Evolutionary conservation across 495 filamentous ascomycete genomes (phyloP).

Genomic region (Echria macrotheca): DNA sequence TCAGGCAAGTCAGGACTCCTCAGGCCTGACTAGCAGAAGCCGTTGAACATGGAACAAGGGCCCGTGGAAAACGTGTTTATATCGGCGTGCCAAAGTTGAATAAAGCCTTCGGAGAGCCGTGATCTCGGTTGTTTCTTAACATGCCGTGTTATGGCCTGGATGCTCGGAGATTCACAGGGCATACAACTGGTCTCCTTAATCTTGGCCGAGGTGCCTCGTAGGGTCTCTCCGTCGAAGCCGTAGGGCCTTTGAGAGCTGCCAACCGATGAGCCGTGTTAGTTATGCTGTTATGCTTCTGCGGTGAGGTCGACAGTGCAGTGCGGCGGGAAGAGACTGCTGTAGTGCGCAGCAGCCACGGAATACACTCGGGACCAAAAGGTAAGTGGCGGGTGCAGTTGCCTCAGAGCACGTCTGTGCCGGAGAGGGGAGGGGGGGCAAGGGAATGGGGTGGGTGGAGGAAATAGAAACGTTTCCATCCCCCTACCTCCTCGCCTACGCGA

Average conservation of each 20-base stretch:
- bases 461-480: slow-evolving; percentile 9
- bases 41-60: not conserved
- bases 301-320: too few species aligned
- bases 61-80: too few species aligned
- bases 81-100: too few species aligned
- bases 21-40: not conserved
- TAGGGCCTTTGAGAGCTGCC: not conserved
- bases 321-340: not conserved
- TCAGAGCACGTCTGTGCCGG: slow-evolving; percentile 3
- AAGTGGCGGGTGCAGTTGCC: slow-evolving; percentile 6
- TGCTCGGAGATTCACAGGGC: slow-evolving; percentile 3
- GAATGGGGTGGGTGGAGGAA: slow-evolving; percentile 7
- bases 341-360: too few species aligned
- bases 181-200: slow-evolving; percentile 8
- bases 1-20: slow-evolving; percentile 27
- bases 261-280: too few species aligned
- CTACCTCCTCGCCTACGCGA: not conserved
- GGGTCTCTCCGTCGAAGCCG: not conserved
- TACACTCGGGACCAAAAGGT: too few species aligned
- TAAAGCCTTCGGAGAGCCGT: not conserved
- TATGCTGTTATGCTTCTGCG: not conserved
- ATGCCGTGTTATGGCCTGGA: slow-evolving; percentile 19
- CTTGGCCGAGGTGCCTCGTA: slow-evolving; percentile 3
- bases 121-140: slow-evolving; percentile 14
- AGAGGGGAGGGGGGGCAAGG: slow-evolving; percentile 3